A percentile compares a stretch with the other conserved stretches of the same genome.
phyloP scores from a whole-genome alignment of 2,329 filamentous ascomycete species.

The Aspergillus sergii region DNA sequence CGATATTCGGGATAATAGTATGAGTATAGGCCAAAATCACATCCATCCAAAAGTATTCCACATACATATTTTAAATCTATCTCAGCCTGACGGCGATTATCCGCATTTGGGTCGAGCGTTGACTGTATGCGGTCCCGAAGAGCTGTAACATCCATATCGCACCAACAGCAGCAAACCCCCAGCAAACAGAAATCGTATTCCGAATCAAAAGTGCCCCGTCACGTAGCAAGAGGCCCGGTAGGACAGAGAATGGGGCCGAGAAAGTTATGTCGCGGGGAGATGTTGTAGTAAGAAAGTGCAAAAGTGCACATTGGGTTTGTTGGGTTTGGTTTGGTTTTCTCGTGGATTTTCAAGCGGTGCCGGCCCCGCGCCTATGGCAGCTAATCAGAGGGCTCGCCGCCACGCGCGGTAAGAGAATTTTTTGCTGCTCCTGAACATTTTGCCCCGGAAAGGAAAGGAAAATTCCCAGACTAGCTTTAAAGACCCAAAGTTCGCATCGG shows the following conservation, averaged over 20 bases:
- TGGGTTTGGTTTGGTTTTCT: conserved; percentile 25
- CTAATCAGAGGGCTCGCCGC: conserved; percentile 27
- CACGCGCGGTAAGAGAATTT: conserved; percentile 29
- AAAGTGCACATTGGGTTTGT: conserved; percentile 25
- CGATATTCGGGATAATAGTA: conserved; percentile 14
- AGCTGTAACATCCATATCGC: conserved; percentile 62
- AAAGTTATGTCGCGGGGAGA: conserved; percentile 14
- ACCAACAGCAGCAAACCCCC: conserved; percentile 34
- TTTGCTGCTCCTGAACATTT: conserved; percentile 15
- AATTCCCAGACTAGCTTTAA: not conserved
- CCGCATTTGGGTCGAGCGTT: conserved; percentile 65
- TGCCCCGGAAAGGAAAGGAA: conserved; percentile 5
- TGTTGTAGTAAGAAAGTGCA: conserved; percentile 17
- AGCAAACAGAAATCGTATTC: conserved; percentile 33
- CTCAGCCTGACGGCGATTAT: conserved; percentile 64
- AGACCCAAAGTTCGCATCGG: not conserved
- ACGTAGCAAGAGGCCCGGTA: conserved; percentile 21
- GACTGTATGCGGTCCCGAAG: conserved; percentile 66
- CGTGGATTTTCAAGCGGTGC: conserved; percentile 29
- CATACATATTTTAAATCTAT: conserved; percentile 65
- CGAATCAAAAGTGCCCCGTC: conserved; percentile 25
- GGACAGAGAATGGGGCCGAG: conserved; percentile 4
- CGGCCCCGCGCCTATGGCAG: conserved; percentile 29
- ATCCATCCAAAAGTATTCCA: conserved; percentile 16
- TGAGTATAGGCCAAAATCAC: conserved; percentile 7